Evolutionary conservation across 1,284 basidiomycete species (phyloP).

Genomic region (Ganoderma leucocontextum): DNA sequence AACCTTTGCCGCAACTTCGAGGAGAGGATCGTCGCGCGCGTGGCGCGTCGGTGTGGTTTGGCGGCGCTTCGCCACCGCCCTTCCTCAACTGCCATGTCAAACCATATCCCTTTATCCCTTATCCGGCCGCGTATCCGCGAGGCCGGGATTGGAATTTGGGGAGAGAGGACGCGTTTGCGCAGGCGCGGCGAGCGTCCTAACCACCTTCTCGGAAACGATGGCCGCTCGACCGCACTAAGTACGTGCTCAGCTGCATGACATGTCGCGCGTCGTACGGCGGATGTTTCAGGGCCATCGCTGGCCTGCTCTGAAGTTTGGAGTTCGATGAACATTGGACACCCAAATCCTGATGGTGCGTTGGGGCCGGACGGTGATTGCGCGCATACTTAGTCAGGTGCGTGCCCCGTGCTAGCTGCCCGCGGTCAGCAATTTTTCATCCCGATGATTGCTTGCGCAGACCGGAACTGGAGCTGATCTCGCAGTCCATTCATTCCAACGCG

Average conservation of each 20-base stretch:
- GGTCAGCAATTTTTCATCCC: conserved; percentile 1
- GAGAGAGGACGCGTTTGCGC: background rate
- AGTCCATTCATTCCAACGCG: background rate
- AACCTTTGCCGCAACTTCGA: background rate
- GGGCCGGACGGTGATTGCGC: conserved; percentile 1
- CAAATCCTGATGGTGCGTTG: background rate
- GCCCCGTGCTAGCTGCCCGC: background rate
- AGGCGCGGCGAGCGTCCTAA: background rate
- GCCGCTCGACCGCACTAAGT: background rate
- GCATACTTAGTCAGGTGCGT: background rate
- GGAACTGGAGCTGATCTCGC: background rate
- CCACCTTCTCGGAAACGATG: background rate
- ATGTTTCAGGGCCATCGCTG: background rate
- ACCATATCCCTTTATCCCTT: background rate
- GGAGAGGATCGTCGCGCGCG: conserved; percentile 2
- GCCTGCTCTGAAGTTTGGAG: no score
- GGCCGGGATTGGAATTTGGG: background rate
- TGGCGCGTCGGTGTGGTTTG: background rate
- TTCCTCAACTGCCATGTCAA: background rate
- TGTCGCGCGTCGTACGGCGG: background rate
- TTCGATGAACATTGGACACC: background rate
- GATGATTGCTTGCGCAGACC: background rate
- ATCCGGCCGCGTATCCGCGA: background rate
- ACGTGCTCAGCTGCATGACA: background rate
- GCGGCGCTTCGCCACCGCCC: background rate